Percentiles rank a stretch among this genome's conserved stretches.
Evolutionary conservation across 1,284 basidiomycete genomes (phyloP).

Genomic region (Ceratobasidium sp.): DNA sequence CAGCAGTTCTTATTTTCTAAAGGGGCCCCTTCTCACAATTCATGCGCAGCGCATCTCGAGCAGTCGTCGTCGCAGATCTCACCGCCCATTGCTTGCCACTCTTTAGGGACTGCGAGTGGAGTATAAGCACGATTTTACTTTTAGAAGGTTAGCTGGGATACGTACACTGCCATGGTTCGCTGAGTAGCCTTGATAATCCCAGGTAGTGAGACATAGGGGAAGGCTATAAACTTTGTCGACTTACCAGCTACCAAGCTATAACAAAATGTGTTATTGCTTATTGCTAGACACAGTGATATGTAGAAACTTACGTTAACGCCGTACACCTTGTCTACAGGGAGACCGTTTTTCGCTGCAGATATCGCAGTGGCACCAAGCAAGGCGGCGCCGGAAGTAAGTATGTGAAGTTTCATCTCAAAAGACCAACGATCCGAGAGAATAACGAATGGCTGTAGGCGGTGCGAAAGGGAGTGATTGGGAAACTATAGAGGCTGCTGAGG

Average conservation of each 20-base stretch:
- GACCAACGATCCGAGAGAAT: background rate
- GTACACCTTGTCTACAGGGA: slow-evolving; percentile 58
- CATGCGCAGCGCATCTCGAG: slow-evolving; percentile 61
- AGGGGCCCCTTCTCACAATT: too few relatives aligned
- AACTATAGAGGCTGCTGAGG: too few relatives aligned
- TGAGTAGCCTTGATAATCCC: slow-evolving; percentile 56
- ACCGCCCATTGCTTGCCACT: slow-evolving; percentile 72
- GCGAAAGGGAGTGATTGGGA: background rate
- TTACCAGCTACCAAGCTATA: slow-evolving; percentile 36
- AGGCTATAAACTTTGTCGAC: slow-evolving; percentile 57
- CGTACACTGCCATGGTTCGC: slow-evolving; percentile 71
- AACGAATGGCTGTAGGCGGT: background rate
- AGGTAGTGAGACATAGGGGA: slow-evolving; percentile 47
- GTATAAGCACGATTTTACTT: background rate
- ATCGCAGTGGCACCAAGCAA: slow-evolving; percentile 4
- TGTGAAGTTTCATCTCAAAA: slow-evolving; percentile 8
- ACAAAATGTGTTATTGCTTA: background rate
- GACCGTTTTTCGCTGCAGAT: slow-evolving; percentile 8
- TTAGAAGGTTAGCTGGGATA: background rate
- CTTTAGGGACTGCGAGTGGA: slow-evolving; percentile 52
- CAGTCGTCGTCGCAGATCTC: slow-evolving; percentile 58
- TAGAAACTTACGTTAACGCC: slow-evolving; percentile 58
- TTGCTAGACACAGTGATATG: background rate
- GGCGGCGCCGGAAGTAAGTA: background rate
- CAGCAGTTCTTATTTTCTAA: background rate